Evolutionary conservation across 2,329 filamentous ascomycete species (phyloP).

Genomic region (Colletotrichum sidae): DNA sequence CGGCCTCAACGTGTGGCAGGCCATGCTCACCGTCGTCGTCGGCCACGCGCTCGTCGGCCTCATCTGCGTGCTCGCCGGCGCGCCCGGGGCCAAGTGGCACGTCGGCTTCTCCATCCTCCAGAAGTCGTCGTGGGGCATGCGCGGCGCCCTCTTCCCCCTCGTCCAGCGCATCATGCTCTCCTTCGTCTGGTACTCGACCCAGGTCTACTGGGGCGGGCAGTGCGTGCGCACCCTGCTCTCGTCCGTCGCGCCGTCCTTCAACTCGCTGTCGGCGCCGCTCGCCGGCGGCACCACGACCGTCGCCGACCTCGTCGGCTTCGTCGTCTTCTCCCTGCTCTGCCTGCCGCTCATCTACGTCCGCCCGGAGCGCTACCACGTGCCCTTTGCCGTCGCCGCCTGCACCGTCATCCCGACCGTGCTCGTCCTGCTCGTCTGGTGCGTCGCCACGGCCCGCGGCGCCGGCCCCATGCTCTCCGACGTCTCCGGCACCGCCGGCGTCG

Average conservation of each 20-base stretch:
- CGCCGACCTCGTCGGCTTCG: conserved; percentile 40
- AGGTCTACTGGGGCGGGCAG: conserved; percentile 43
- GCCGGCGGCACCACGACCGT: conserved; percentile 39
- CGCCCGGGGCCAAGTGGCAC: conserved; percentile 44
- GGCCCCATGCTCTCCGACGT: conserved; percentile 42
- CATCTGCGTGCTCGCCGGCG: conserved; percentile 43
- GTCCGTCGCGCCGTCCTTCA: conserved; percentile 39
- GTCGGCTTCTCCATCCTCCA: conserved; percentile 44
- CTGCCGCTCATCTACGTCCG: conserved; percentile 42
- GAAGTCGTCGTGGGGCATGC: conserved; percentile 43
- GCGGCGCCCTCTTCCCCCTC: conserved; percentile 43
- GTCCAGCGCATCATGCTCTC: conserved; percentile 41
- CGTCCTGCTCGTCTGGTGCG: conserved; percentile 44
- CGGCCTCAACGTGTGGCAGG: conserved; percentile 44
- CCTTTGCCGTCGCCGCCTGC: conserved; percentile 41
- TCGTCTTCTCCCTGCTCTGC: conserved; percentile 42
- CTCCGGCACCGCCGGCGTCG: conserved; percentile 38
- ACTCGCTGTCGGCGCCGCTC: conserved; percentile 34
- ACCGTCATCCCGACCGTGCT: conserved; percentile 44
- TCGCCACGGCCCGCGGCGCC: conserved; percentile 43
- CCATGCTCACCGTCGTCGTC: conserved; percentile 42
- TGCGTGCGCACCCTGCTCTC: conserved; percentile 41
- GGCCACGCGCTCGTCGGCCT: conserved; percentile 42
- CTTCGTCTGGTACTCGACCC: conserved; percentile 43
- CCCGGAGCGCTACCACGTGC: conserved; percentile 42